phyloP scores from a whole-genome alignment of 768 basidiomycete species.

The Tricholoma furcatifolium region DNA sequence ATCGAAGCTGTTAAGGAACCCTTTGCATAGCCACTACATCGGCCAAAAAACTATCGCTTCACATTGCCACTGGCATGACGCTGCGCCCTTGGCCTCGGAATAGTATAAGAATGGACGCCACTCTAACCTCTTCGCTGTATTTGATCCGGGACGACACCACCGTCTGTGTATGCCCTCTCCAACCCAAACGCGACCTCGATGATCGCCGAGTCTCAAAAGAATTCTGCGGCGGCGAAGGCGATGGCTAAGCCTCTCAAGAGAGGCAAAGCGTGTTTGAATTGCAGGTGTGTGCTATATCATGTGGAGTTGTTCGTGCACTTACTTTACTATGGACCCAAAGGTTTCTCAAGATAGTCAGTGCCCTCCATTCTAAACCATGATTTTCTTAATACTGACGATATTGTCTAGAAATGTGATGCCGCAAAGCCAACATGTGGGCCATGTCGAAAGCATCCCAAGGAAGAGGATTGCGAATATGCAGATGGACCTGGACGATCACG shows the following conservation, averaged over 20 bases:
- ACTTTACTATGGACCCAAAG: conserved; percentile 23
- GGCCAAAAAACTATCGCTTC: conserved; percentile 1
- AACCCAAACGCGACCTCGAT: conserved; percentile 29
- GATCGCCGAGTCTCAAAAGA: conserved; percentile 36
- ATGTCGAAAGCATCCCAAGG: conserved; percentile 56
- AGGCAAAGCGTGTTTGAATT: conserved; percentile 55
- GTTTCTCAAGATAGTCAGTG: conserved; percentile 49
- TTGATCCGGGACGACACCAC: conserved; percentile 38
- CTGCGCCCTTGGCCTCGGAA: conserved; percentile 16
- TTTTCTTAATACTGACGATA: conserved; percentile 10
- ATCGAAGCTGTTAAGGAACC: conserved; percentile 6
- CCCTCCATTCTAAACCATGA: background rate
- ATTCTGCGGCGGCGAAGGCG: conserved; percentile 25
- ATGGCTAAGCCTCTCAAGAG: conserved; percentile 46
- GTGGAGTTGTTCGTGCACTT: background rate
- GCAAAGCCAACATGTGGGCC: conserved; percentile 62
- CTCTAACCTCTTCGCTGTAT: conserved; percentile 20
- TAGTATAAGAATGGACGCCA: conserved; percentile 34
- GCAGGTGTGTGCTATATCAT: conserved; percentile 36
- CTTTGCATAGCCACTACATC: conserved; percentile 12
- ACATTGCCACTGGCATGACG: background rate
- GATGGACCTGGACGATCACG: conserved; percentile 61
- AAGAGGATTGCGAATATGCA: conserved; percentile 70
- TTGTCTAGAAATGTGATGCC: conserved; percentile 65
- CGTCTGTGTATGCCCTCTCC: conserved; percentile 19